Percentiles rank a stretch among this genome's conserved stretches.
Conservation (phyloP, 768 basidiomycete genomes). For the Lactifluus hygrophoroides region DNA sequence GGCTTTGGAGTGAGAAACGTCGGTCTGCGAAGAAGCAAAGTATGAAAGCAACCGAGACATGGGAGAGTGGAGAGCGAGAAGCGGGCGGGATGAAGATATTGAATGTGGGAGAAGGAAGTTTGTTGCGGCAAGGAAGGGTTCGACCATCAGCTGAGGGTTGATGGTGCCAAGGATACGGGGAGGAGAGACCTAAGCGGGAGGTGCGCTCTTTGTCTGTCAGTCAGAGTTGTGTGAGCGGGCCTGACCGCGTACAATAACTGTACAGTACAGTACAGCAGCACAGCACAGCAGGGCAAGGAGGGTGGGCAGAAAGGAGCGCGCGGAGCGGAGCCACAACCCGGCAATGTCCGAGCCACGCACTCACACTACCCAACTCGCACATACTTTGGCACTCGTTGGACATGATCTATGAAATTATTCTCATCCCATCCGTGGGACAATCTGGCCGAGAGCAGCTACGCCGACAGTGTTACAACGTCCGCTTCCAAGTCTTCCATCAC, state of each 20-base stretch:
- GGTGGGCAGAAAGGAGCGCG: too few species aligned
- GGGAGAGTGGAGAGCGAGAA: not conserved
- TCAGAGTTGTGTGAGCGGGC: too few species aligned
- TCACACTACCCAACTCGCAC: too few species aligned
- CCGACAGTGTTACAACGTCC: slow-evolving; percentile 58
- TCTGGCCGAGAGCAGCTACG: slow-evolving; percentile 37
- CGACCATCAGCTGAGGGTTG: slow-evolving; percentile 15
- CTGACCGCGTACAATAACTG: too few species aligned
- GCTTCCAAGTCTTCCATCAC: slow-evolving; percentile 50
- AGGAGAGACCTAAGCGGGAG: too few species aligned
- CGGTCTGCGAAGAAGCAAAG: not conserved
- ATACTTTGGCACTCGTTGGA: too few species aligned
- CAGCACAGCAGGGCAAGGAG: too few species aligned
- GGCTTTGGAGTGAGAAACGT: slow-evolving; percentile 1
- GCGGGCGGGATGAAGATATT: slow-evolving; percentile 4
- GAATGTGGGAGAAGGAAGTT: slow-evolving; percentile 16
- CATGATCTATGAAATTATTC: slow-evolving; percentile 45
- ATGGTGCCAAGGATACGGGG: not conserved
- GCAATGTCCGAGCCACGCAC: too few species aligned
- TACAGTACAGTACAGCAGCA: too few species aligned
- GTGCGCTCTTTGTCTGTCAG: too few species aligned
- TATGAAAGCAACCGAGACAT: slow-evolving; percentile 1
- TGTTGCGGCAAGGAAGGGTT: slow-evolving; percentile 12
- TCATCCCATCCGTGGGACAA: slow-evolving; percentile 33
- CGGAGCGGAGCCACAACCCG: too few species aligned